These are phyloP conservation scores for Rubia occidens DNA, from an alignment of 305 asterid species.

Conservation along the genomic window DNA sequence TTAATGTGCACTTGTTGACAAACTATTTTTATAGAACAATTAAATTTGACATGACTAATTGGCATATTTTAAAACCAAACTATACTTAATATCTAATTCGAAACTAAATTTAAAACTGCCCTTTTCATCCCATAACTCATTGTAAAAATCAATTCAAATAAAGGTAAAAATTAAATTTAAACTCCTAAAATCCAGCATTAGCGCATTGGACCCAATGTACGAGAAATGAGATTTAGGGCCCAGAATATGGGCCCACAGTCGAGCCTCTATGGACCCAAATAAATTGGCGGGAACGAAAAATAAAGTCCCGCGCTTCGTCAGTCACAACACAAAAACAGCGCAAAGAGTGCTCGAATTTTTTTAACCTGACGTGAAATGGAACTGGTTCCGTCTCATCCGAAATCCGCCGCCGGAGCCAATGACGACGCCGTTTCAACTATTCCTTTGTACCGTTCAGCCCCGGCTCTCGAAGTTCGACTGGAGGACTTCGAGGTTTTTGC, in stretches of 20 bases:
- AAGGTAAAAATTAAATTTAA: no score
- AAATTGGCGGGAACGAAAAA: slow-evolving; percentile 21
- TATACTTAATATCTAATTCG: no score
- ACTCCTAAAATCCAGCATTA: no score
- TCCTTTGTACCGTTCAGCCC: slow-evolving; percentile 80
- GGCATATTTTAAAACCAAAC: no score
- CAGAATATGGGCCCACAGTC: not conserved
- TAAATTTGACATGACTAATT: not conserved
- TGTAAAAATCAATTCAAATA: not conserved
- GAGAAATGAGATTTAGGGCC: not conserved
- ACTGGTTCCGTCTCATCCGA: slow-evolving; percentile 43
- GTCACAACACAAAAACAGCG: not conserved
- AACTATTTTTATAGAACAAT: no score
- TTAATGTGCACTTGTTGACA: not conserved
- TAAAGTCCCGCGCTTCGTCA: slow-evolving; percentile 27
- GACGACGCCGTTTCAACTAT: slow-evolving; percentile 29
- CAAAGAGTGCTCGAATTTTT: not conserved
- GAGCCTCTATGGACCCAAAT: not conserved
- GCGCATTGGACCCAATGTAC: no score
- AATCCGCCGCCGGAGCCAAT: slow-evolving; percentile 19
- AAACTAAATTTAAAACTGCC: not conserved
- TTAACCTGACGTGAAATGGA: slow-evolving; percentile 33
- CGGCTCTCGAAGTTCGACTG: slow-evolving; percentile 76
- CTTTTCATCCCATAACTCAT: not conserved
- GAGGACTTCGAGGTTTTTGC: slow-evolving; percentile 93